Evolutionary conservation across 192 early-diverging fungal species (phyloP), one percentile per base, ranked within the genome.

Genomic region (Thoreauomyces humboldtii): DNA sequence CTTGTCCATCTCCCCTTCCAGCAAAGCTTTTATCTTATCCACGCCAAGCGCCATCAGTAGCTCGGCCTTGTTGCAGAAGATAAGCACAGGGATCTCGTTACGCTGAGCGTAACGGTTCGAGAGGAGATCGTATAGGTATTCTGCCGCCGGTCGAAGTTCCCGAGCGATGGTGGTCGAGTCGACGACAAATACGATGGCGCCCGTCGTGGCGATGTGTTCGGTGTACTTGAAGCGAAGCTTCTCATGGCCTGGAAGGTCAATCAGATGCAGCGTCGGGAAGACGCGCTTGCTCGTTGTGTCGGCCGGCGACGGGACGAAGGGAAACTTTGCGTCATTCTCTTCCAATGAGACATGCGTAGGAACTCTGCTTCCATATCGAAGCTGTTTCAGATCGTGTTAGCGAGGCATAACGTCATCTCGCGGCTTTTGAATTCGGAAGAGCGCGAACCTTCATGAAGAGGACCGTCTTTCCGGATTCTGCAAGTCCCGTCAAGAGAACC

Each of bases 161-260:
- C 82, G 68, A 0, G 72, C 34, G 11, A 87, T 63, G 14, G 83
- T 84, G 2, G 86, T 77, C 57, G 86, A 84, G 65, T 95, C 92
- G 1, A 95, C 73, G 4, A 94, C 77, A 77, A 92, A 94, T 12
- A 94, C 72, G 35, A 94, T 71, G 22, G 82, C 85, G 28, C 80
- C 78, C 0, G 91, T 81, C 17, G 85, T 75, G 1, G 86, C 78
- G 54, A 89, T 68, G 67, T 85, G 88, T 37, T 92, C 86, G 45
- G 83, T 71, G 32, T 85, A 86, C 52, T 85, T 84, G 74, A 87
- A 89, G 5, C 89, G 79, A 19, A 91, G 78, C 54, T 88, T 89
- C 61, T 90, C 87, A 68, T 94, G 92, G n/a, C 93, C 93, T 7
- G 93, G 93, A 22, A 95, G 69, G 71, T 95, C 93, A 11, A 95